phyloP scores from a whole-genome alignment of 495 filamentous ascomycete genomes.

The Achaetomiella virescens region DNA sequence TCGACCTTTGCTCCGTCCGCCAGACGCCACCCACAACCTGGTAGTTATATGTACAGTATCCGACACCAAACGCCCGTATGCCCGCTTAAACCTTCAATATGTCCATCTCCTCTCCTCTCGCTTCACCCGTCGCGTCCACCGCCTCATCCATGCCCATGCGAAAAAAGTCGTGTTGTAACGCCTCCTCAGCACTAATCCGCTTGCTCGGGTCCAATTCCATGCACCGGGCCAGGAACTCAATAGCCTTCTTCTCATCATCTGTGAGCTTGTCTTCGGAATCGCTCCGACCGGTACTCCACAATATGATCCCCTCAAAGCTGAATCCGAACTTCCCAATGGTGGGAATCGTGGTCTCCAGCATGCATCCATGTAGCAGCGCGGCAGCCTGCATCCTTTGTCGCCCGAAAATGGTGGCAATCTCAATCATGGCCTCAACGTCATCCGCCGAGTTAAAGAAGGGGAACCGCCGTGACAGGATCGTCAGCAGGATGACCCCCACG shows the following conservation, averaged over 20 bases:
- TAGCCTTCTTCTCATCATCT: constrained; percentile 56
- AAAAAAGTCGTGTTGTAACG: constrained; percentile 72
- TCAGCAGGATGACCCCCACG: constrained; percentile 86
- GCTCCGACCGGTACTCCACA: constrained; percentile 74
- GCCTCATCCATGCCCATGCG: constrained; percentile 26
- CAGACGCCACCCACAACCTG: neutral
- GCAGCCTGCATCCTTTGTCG: constrained; percentile 69
- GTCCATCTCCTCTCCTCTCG: constrained; percentile 43
- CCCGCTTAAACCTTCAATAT: constrained; percentile 31
- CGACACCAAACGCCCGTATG: constrained; percentile 7
- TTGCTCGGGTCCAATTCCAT: constrained; percentile 65
- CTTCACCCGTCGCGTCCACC: constrained; percentile 10
- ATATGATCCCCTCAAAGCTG: constrained; percentile 81
- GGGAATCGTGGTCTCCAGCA: constrained; percentile 86
- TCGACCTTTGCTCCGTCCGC: neutral
- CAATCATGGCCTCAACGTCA: constrained; percentile 93
- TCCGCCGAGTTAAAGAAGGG: constrained; percentile 98
- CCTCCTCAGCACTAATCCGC: constrained; percentile 67
- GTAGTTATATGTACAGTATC: neutral
- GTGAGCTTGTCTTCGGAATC: constrained; percentile 44
- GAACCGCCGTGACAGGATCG: constrained; percentile 81
- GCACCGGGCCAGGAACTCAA: constrained; percentile 60
- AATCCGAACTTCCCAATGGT: constrained; percentile 82
- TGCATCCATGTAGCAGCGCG: constrained; percentile 73
- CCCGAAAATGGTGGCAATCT: constrained; percentile 96